Conservation (phyloP, 768 basidiomycete species). For the Daedalea quercina region DNA sequence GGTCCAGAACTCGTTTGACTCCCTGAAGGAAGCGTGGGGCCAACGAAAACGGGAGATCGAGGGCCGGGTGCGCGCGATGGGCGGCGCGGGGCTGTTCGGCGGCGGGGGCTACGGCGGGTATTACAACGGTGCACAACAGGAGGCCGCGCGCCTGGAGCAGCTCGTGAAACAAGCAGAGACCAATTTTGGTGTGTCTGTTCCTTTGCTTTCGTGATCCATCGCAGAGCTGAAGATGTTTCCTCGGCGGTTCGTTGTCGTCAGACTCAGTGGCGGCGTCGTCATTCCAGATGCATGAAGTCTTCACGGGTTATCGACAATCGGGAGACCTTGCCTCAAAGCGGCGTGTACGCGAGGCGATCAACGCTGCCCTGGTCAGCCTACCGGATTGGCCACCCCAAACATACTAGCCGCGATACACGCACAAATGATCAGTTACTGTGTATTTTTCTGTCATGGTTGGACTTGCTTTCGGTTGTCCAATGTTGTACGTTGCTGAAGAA, state of each 20-base stretch:
- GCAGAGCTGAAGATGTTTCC: not conserved
- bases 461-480: not conserved
- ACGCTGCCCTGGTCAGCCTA: conserved; percentile 63
- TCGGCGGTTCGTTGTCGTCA: conserved; percentile 16
- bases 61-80: conserved; percentile 36
- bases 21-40: conserved; percentile 62
- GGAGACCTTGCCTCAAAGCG: conserved; percentile 63
- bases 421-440: too few relatives aligned
- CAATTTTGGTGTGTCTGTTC: conserved; percentile 21
- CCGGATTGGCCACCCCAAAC: conserved; percentile 62
- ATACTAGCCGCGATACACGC: too few relatives aligned
- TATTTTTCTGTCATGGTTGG: too few relatives aligned
- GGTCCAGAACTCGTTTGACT: conserved; percentile 52
- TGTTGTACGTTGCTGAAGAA: too few relatives aligned
- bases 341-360: conserved; percentile 72
- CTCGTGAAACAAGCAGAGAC: conserved; percentile 22
- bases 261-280: conserved; percentile 63
- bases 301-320: conserved; percentile 66
- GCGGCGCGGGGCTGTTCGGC: conserved; percentile 35
- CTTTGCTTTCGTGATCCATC: not conserved
- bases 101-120: conserved; percentile 19
- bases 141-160: conserved; percentile 48
- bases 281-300: conserved; percentile 75
- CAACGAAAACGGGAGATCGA: conserved; percentile 49
- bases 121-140: conserved; percentile 24